Percentiles rank a stretch among this genome's conserved stretches.
phyloP scores from a whole-genome alignment of 306 rosid genomes.

The Cyclanthera cordifolia region DNA sequence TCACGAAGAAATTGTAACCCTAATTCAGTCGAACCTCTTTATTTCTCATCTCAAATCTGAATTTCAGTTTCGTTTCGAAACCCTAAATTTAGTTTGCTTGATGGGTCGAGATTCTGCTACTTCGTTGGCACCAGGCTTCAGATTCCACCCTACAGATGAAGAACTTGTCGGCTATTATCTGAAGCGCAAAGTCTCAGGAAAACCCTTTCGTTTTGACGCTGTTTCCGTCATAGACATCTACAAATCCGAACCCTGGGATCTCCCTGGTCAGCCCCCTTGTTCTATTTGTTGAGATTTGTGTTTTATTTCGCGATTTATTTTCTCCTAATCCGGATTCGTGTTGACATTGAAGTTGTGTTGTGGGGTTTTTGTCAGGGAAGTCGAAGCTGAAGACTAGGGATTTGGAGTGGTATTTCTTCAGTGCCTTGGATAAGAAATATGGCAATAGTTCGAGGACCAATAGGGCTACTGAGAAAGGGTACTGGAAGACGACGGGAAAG shows the following conservation, averaged over 20 bases:
- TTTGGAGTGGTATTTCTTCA: constrained; percentile 88
- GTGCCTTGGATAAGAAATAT: constrained; percentile 65
- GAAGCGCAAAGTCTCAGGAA: constrained; percentile 51
- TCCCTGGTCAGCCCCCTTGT: constrained; percentile 41
- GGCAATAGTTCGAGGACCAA: constrained; percentile 72
- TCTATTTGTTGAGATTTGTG: constrained; percentile 1
- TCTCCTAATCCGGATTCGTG: not conserved
- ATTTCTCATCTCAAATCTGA: not conserved
- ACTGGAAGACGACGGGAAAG: constrained; percentile 96
- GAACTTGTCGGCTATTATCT: constrained; percentile 67
- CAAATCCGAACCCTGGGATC: constrained; percentile 89
- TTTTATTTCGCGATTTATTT: not conserved
- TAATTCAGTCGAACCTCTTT: not conserved
- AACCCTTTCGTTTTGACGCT: constrained; percentile 33
- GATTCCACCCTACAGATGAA: constrained; percentile 92
- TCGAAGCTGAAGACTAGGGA: constrained; percentile 73
- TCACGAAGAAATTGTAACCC: constrained; percentile 17
- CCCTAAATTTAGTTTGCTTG: constrained; percentile 9
- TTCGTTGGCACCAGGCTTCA: constrained; percentile 69
- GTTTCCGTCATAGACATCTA: constrained; percentile 61
- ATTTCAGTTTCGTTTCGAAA: not conserved
- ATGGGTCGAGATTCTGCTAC: constrained; percentile 31
- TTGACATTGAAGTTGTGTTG: not conserved
- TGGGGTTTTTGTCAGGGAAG: constrained; percentile 22
- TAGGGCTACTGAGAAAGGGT: constrained; percentile 75